Percentiles rank a stretch among this genome's conserved stretches.
phyloP scores from a whole-genome alignment of 2,329 filamentous ascomycete genomes.

The Chaetothyriales sp. region DNA sequence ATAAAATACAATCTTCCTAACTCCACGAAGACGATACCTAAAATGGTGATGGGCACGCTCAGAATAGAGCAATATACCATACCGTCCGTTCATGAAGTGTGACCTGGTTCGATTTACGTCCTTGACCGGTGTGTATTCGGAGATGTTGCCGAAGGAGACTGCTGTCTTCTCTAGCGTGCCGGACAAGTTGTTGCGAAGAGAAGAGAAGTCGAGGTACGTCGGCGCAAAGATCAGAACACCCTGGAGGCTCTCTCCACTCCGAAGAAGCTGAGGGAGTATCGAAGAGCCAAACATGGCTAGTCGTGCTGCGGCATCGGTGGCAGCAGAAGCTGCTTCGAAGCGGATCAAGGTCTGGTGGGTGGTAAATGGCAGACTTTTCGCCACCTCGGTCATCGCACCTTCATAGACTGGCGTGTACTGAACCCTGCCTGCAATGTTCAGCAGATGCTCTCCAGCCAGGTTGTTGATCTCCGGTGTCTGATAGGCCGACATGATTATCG shows the following conservation, averaged over 20 bases:
- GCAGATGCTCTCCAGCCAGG: slow-evolving; percentile 60
- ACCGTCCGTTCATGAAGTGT: slow-evolving; percentile 71
- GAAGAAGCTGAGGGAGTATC: slow-evolving; percentile 60
- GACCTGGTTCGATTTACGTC: slow-evolving; percentile 74
- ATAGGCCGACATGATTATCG: slow-evolving; percentile 66
- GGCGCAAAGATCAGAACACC: slow-evolving; percentile 84
- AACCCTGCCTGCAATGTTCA: slow-evolving; percentile 66
- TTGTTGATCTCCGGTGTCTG: slow-evolving; percentile 78
- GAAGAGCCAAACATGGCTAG: slow-evolving; percentile 85
- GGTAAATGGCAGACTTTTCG: slow-evolving; percentile 38
- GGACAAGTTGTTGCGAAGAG: slow-evolving; percentile 82
- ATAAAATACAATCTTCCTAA: slow-evolving; percentile 77
- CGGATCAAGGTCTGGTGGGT: slow-evolving; percentile 81
- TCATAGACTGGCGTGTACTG: slow-evolving; percentile 58
- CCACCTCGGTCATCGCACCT: slow-evolving; percentile 60
- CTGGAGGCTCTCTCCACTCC: slow-evolving; percentile 49
- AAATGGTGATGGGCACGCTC: slow-evolving; percentile 95
- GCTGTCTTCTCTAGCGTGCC: slow-evolving; percentile 46
- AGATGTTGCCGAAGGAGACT: slow-evolving; percentile 66
- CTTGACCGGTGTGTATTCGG: slow-evolving; percentile 68
- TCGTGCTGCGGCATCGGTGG: slow-evolving; percentile 68
- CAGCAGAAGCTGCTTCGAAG: slow-evolving; percentile 57
- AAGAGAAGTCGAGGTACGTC: slow-evolving; percentile 88
- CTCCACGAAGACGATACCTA: slow-evolving; percentile 68
- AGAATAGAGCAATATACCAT: slow-evolving; percentile 76